A percentile compares a stretch with the other conserved stretches of the same genome.
phyloP scores from a whole-genome alignment of 1,284 basidiomycete genomes.

The Ganoderma leucocontextum region DNA sequence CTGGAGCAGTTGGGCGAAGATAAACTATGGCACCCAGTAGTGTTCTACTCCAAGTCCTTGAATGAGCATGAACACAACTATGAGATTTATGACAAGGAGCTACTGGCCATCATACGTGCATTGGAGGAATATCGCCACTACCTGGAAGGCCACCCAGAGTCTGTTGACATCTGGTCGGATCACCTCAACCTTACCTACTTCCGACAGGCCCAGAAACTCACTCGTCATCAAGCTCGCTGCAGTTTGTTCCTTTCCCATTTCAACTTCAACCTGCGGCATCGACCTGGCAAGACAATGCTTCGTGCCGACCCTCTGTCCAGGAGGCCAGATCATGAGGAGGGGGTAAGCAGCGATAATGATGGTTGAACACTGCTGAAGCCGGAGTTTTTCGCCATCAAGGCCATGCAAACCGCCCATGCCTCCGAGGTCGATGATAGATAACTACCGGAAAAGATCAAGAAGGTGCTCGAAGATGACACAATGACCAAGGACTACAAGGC shows the following conservation, averaged over 20 bases:
- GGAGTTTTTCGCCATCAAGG: no score
- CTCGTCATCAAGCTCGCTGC: slow-evolving; percentile 51
- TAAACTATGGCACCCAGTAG: slow-evolving; percentile 21
- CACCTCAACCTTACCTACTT: slow-evolving; percentile 56
- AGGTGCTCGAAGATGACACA: no score
- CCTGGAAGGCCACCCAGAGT: slow-evolving; percentile 32
- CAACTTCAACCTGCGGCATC: slow-evolving; percentile 48
- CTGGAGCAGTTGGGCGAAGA: slow-evolving; percentile 18
- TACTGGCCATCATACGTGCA: slow-evolving; percentile 44
- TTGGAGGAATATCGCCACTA: slow-evolving; percentile 46
- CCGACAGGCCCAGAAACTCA: slow-evolving; percentile 45
- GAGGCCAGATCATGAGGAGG: slow-evolving; percentile 42
- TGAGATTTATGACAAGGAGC: slow-evolving; percentile 48
- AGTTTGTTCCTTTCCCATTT: slow-evolving; percentile 43
- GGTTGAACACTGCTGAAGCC: no score
- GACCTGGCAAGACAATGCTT: slow-evolving; percentile 44
- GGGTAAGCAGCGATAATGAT: no score
- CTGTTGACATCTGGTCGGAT: slow-evolving; percentile 43
- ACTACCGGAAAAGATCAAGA: no score
- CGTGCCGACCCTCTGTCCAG: slow-evolving; percentile 51
- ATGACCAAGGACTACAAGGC: no score
- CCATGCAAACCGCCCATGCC: no score
- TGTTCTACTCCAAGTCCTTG: slow-evolving; percentile 19
- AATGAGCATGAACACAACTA: slow-evolving; percentile 41
- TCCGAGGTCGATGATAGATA: no score